phyloP scores from a whole-genome alignment of 2,329 filamentous ascomycete genomes.

The Pestalotiopsis sp. region DNA sequence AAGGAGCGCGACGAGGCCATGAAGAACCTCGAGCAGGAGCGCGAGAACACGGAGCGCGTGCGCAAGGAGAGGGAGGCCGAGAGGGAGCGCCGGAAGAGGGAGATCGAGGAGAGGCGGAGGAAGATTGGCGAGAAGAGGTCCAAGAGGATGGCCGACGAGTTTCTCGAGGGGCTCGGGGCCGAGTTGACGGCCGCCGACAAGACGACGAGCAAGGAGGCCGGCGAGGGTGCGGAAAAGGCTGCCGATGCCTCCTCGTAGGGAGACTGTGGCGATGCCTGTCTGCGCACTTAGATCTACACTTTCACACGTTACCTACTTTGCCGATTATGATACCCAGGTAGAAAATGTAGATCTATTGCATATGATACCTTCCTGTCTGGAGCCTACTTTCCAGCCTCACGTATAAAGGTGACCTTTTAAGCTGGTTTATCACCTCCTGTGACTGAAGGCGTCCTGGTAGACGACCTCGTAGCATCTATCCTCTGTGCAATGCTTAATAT shows the following conservation, averaged over 20 bases:
- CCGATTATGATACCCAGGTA: too few relatives aligned
- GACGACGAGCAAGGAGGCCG: not conserved
- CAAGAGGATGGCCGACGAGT: constrained; percentile 38
- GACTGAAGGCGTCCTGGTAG: too few relatives aligned
- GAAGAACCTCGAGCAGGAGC: constrained; percentile 68
- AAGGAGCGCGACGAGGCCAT: constrained; percentile 70
- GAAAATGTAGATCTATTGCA: too few relatives aligned
- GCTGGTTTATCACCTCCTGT: too few relatives aligned
- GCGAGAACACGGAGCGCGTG: constrained; percentile 68
- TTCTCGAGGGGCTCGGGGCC: constrained; percentile 36
- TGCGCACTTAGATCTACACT: too few relatives aligned
- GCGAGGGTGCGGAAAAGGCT: not conserved
- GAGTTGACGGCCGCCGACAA: constrained; percentile 25
- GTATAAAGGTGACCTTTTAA: too few relatives aligned
- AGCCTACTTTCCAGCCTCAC: too few relatives aligned
- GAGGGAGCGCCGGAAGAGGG: constrained; percentile 59
- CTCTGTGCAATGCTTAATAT: too few relatives aligned
- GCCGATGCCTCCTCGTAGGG: not conserved
- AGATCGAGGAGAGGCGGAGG: constrained; percentile 66
- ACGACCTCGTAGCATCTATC: too few relatives aligned
- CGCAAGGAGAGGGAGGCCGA: constrained; percentile 58
- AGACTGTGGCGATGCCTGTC: not conserved
- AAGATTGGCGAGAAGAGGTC: constrained; percentile 60
- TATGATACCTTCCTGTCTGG: too few relatives aligned
- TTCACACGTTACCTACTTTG: too few relatives aligned